Evolutionary conservation across 768 basidiomycete species (phyloP).

Genomic region (Fibroporia radiculosa): DNA sequence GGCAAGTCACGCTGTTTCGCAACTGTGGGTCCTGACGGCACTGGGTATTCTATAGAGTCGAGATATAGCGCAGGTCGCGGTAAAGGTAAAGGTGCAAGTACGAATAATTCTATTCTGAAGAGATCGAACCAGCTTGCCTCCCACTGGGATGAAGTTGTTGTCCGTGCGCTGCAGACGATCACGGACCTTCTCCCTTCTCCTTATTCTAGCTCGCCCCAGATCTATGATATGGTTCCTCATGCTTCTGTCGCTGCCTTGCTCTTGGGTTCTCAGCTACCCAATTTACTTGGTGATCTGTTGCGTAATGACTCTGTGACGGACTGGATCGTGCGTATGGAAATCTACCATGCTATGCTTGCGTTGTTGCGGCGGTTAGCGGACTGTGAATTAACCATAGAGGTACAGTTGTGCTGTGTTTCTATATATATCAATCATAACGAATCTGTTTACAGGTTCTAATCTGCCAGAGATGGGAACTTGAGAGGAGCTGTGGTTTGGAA

Average conservation of each 20-base stretch:
- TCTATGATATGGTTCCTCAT: conserved; percentile 46
- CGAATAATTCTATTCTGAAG: not conserved
- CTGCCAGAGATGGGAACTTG: conserved; percentile 30
- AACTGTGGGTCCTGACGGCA: conserved; percentile 45
- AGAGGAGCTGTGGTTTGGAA: conserved; percentile 33
- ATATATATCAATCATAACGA: not conserved
- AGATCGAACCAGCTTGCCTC: conserved; percentile 14
- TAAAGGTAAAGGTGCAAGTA: not conserved
- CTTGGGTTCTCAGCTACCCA: conserved; percentile 38
- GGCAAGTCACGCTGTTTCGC: conserved; percentile 10
- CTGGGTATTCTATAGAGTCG: conserved; percentile 36
- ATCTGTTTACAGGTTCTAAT: conserved; percentile 26
- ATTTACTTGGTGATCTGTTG: conserved; percentile 36
- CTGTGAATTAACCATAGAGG: conserved; percentile 39
- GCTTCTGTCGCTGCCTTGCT: conserved; percentile 34
- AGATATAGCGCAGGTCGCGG: conserved; percentile 4
- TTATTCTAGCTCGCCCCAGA: conserved; percentile 33
- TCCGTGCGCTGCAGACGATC: conserved; percentile 32
- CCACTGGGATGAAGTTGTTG: conserved; percentile 34
- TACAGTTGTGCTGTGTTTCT: conserved; percentile 1
- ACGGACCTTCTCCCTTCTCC: conserved; percentile 37
- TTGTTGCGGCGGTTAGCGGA: conserved; percentile 42
- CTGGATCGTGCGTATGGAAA: conserved; percentile 39
- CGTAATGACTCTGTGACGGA: conserved; percentile 50
- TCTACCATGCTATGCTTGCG: conserved; percentile 41